These are phyloP conservation scores for Fusarium zealandicum DNA, from an alignment of 2,329 filamentous ascomycete species.

Conservation along the genomic window DNA sequence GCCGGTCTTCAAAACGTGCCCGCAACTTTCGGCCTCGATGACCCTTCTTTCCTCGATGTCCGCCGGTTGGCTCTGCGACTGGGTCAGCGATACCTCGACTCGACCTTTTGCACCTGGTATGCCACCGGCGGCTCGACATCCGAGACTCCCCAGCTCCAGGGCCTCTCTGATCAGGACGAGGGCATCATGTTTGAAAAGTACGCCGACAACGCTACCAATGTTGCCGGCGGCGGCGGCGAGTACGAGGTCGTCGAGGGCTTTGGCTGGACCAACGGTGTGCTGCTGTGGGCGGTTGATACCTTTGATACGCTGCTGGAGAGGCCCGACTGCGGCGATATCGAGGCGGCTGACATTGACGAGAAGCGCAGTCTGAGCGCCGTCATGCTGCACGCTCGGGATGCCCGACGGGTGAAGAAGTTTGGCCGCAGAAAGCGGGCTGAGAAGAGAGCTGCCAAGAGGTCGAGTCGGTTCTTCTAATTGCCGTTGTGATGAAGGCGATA, in stretches of 20 bases:
- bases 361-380: slow-evolving; percentile 53
- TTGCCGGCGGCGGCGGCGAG: slow-evolving; percentile 70
- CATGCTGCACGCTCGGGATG: slow-evolving; percentile 55
- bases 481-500: neutral
- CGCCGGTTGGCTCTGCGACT: slow-evolving; percentile 64
- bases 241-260: slow-evolving; percentile 75
- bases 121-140: slow-evolving; percentile 69
- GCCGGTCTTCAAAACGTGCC: slow-evolving; percentile 67
- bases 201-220: slow-evolving; percentile 64
- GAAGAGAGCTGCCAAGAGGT: slow-evolving; percentile 22
- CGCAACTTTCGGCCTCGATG: slow-evolving; percentile 59
- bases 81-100: slow-evolving; percentile 71
- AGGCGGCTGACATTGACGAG: slow-evolving; percentile 48
- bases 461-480: slow-evolving; percentile 19
- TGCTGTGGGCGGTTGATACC: slow-evolving; percentile 70
- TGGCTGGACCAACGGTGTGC: slow-evolving; percentile 73
- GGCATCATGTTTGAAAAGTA: slow-evolving; percentile 79
- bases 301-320: slow-evolving; percentile 63
- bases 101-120: slow-evolving; percentile 74
- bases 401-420: slow-evolving; percentile 58
- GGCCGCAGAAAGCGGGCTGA: slow-evolving; percentile 36
- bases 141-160: slow-evolving; percentile 57
- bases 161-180: slow-evolving; percentile 50
- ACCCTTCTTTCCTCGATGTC: slow-evolving; percentile 61
- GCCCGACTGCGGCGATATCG: slow-evolving; percentile 63